Evolutionary conservation across 2,329 filamentous ascomycete species (phyloP), one percentile per base, ranked within the genome.

Genomic region (Incumbomyces delicatus): DNA sequence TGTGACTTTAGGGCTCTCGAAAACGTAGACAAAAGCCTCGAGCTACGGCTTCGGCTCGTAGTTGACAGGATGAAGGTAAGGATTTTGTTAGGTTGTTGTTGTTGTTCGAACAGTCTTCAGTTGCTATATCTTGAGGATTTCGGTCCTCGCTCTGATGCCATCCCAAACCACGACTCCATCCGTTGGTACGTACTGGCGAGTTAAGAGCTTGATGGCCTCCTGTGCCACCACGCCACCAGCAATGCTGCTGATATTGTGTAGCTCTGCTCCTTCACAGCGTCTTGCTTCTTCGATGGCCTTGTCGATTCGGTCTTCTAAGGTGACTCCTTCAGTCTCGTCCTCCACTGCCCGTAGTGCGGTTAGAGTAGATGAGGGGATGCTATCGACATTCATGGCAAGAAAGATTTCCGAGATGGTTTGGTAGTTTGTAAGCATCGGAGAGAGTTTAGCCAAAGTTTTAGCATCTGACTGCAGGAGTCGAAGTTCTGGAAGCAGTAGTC

Each of bases 141-240:
- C 68, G 39, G 65, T 75, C 58, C 71, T 74, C 59, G 76, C 79
- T 52, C 61, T 67, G 2, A 81, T 70, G 1, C 79, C 79, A 57
- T 82, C 77, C 54, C 80, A 81, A 18, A 81, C 61, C 56, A 77
- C 80, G 0, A 74, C 78, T 50, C 81, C 80, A 60, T 81, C 76
- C 7, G 81, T 67, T 1, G 79, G 78, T 10, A 80, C 69, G 58
- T 82, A 83, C 63, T 83, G 79, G 57, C 75, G 72, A n/a, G 79
- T 83, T 37, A 73, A 53, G 5, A 80, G 75, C 63, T 98, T 98
- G 69, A 98, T 94, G 52, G 90, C 79, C 68, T 98, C 92, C 66
- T 98, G 94, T n/a, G 90, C 87, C 40, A 94, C 84, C 71, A 98
- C 84, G 2, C 92, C 94, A 27, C 92, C 94, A 1, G 82, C 84